Evolutionary conservation across 495 filamentous ascomycete species (phyloP), one percentile per base, ranked within the genome.

Genomic region (Neurospora sp.): DNA sequence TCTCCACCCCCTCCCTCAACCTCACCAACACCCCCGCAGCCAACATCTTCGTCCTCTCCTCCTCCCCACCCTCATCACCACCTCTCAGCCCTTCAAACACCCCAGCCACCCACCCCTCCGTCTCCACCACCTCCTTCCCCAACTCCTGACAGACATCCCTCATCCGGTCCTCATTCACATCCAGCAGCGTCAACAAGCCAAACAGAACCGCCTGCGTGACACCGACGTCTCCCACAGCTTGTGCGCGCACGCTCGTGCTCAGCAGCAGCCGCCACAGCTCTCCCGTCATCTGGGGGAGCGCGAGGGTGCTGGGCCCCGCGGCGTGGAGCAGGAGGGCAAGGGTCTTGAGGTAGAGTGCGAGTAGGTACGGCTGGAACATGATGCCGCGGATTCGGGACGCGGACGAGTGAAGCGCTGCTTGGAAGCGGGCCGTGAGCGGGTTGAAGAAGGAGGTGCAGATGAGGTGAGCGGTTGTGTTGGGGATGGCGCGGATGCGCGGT

Each of bases 1-100:
- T 91, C 79, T 97, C 92, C 54, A 95, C 89, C 40, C 92, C 88
- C 82, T 97, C 94, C 44, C 88, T 88, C 72, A 92, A 82, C 77
- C 90, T 91, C 27, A 97, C 88, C 82, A 98, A 82, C 60, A 97
- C 90, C 1, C 92, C 94, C 3, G 96, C 96, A 37, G 94, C 91
- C 76, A 99, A 75, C 84, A 88, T 88, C 79, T 88, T 87, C 18
- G 90, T 85, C 77, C 86, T 87, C 75, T 89, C 87, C 77, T 93
- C 88, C 80, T 88, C 87, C 23, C 85, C 82, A 3, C 78, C 84
- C 23, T 84, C 79, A 72, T 84, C 84, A 11, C 82, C 84, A 1
- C 85, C 85, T 39, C 80, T 80, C 41, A 81, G 78, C 31, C 80
- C 80, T 5, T 73, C 74, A 77, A 86, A 87, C 54, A 86, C 82